Evolutionary conservation across 2,329 filamentous ascomycete genomes (phyloP).

Genomic region (Teratosphaeria epicoccoides): DNA sequence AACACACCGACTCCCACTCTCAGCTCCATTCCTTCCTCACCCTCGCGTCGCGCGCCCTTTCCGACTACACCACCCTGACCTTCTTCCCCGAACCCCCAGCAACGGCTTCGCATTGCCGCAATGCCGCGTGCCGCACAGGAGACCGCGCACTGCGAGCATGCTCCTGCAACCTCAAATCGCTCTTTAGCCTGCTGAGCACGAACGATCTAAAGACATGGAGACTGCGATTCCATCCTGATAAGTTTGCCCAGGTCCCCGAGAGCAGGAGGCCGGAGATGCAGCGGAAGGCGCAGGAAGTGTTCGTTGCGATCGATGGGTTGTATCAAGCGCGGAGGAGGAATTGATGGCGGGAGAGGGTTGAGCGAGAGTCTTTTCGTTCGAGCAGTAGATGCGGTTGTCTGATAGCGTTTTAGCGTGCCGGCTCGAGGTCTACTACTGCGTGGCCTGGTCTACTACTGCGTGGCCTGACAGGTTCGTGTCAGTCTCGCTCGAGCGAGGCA

Average conservation of each 20-base stretch:
- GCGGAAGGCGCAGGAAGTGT: not conserved
- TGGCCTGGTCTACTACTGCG: too few species aligned
- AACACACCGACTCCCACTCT: not conserved
- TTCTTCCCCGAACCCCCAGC: not conserved
- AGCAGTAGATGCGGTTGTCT: too few species aligned
- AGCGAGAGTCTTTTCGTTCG: too few species aligned
- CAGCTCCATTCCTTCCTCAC: not conserved
- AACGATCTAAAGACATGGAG: too few species aligned
- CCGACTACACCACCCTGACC: not conserved
- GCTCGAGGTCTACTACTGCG: too few species aligned
- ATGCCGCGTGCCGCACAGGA: not conserved
- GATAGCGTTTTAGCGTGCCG: too few species aligned
- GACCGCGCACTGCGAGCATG: too few species aligned
- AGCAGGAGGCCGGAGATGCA: not conserved
- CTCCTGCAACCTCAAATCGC: too few species aligned
- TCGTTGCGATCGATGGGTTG: not conserved
- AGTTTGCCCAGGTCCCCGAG: not conserved
- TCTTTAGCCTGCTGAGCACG: too few species aligned
- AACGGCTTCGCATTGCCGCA: not conserved
- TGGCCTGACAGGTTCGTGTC: too few species aligned
- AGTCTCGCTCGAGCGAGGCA: too few species aligned
- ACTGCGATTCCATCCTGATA: not conserved
- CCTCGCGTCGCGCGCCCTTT: not conserved
- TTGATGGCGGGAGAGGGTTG: too few species aligned
- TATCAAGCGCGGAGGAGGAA: not conserved